A percentile compares a stretch with the other conserved stretches of the same genome.
Conservation (phyloP, 2,329 filamentous ascomycete genomes). For the Furcasterigmium sp. region DNA sequence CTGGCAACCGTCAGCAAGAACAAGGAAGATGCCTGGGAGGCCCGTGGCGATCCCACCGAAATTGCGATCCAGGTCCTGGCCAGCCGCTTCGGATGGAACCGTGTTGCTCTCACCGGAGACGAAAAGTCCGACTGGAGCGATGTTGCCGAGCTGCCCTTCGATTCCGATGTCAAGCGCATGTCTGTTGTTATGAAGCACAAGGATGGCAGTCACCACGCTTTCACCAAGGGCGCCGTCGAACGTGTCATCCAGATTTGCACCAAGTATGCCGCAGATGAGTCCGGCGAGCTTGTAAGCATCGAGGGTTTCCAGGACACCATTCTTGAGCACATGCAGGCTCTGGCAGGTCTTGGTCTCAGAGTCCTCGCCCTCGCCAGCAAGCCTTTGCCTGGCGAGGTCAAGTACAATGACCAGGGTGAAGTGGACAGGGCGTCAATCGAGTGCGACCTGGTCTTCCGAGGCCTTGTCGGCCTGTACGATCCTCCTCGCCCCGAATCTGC, state of each 20-base stretch:
- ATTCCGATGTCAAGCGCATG: constrained; percentile 12
- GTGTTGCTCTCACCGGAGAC: constrained; percentile 31
- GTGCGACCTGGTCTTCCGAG: constrained; percentile 8
- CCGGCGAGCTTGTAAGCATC: constrained; percentile 29
- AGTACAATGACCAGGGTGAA: constrained; percentile 15
- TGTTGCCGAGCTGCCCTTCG: constrained; percentile 38
- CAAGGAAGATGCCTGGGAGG: constrained; percentile 39
- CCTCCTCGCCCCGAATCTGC: constrained; percentile 58
- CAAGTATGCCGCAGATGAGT: constrained; percentile 21
- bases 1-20: constrained; percentile 49
- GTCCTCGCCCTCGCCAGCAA: constrained; percentile 62
- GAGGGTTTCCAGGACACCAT: constrained; percentile 48
- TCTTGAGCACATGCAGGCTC: constrained; percentile 58
- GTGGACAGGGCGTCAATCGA: constrained; percentile 4
- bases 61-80: constrained; percentile 65
- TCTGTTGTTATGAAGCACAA: constrained; percentile 9
- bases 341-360: constrained; percentile 59
- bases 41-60: constrained; percentile 57
- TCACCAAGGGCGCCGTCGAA: constrained; percentile 64
- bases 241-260: constrained; percentile 58
- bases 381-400: constrained; percentile 18
- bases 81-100: constrained; percentile 53
- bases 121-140: constrained; percentile 42
- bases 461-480: constrained; percentile 33
- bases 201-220: constrained; percentile 24